These are phyloP conservation scores for Skeletonema potamos DNA, from an alignment of 108 stramenopile genomes.

Conservation along the genomic window DNA sequence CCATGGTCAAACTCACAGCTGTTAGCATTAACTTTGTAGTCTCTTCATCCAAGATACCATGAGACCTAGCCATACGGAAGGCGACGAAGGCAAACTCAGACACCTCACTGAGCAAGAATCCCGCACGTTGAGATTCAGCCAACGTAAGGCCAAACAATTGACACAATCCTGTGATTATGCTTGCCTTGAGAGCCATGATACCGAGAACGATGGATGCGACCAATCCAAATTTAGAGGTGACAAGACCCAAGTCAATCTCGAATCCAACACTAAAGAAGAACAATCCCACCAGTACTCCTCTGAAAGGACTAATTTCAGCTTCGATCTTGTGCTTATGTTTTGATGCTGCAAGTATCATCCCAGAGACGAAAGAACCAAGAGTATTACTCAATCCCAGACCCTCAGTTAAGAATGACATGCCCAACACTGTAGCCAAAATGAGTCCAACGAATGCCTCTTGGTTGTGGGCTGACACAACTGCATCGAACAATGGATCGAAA, in stretches of 20 bases:
- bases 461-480: slow-evolving; percentile 64
- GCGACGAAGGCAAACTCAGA: slow-evolving; percentile 96
- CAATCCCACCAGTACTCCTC: slow-evolving; percentile 88
- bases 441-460: slow-evolving; percentile 93
- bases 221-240: slow-evolving; percentile 59
- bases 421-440: slow-evolving; percentile 79
- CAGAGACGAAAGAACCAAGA: slow-evolving; percentile 91
- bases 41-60: slow-evolving; percentile 74
- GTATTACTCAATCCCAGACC: slow-evolving; percentile 93
- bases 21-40: slow-evolving; percentile 88
- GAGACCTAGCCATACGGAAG: slow-evolving; percentile 85
- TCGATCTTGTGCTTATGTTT: slow-evolving; percentile 85
- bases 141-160: slow-evolving; percentile 61
- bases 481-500: slow-evolving; percentile 75
- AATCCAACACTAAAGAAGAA: slow-evolving; percentile 97
- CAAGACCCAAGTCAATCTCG: slow-evolving; percentile 86
- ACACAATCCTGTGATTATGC: slow-evolving; percentile 63
- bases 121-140: slow-evolving; percentile 75
- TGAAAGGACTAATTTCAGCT: slow-evolving; percentile 84
- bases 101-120: slow-evolving; percentile 88
- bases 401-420: slow-evolving; percentile 91
- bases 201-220: slow-evolving; percentile 72
- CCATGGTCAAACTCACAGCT: slow-evolving; percentile 91
- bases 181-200: slow-evolving; percentile 76
- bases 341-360: slow-evolving; percentile 86